Percentiles rank a stretch among this genome's conserved stretches.
Evolutionary conservation across 2,329 filamentous ascomycete genomes (phyloP).

Genomic region (Sporothrix pseudoabietina): DNA sequence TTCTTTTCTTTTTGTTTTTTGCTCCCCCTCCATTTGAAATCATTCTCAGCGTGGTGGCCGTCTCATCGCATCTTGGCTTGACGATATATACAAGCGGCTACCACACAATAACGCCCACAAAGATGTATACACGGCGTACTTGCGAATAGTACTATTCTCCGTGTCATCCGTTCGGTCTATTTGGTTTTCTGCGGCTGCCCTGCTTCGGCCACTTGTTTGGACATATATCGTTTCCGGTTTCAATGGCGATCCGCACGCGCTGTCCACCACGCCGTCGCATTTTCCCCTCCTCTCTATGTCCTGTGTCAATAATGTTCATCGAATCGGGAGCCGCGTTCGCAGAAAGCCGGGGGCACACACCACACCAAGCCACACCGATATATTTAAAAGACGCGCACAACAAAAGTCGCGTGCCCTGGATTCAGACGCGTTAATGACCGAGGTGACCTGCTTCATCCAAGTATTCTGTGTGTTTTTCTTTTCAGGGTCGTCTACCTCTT

Average conservation of each 20-base stretch:
- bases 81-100: neutral
- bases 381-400: neutral
- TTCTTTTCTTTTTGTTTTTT: neutral
- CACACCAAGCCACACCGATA: neutral
- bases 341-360: neutral
- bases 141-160: neutral
- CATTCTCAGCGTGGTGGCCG: neutral
- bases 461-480: neutral
- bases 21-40: neutral
- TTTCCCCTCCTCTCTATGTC: neutral
- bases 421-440: neutral
- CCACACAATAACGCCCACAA: neutral
- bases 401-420: constrained; percentile 1
- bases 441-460: neutral
- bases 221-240: neutral
- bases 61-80: constrained; percentile 13
- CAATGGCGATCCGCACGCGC: constrained; percentile 20
- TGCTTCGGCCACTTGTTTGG: neutral
- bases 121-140: neutral
- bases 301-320: neutral
- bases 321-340: constrained; percentile 3
- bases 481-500: neutral
- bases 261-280: neutral
- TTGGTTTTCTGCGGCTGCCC: neutral
- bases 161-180: neutral